A percentile compares a stretch with the other conserved stretches of the same genome.
Evolutionary conservation across 2,329 filamentous ascomycete species (phyloP).

Genomic region (Paecilomyces formosus): DNA sequence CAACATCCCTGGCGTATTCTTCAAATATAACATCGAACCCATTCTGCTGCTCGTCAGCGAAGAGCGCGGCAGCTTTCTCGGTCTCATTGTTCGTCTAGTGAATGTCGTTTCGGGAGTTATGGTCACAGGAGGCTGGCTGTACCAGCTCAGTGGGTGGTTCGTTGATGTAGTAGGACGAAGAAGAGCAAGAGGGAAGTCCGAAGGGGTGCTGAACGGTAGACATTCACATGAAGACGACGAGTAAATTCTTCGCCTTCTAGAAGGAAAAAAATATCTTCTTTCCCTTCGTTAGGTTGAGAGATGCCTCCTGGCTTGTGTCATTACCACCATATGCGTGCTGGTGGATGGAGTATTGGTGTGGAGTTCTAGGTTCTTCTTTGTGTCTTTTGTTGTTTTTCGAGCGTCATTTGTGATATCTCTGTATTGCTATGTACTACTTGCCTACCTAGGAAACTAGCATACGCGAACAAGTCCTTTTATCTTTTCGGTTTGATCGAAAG

Average conservation of each 20-base stretch:
- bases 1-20: slow-evolving; percentile 79
- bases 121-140: slow-evolving; percentile 90
- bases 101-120: slow-evolving; percentile 88
- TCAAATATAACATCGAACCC: slow-evolving; percentile 99
- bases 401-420: neutral
- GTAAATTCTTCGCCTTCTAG: neutral
- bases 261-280: no score
- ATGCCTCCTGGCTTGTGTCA: neutral
- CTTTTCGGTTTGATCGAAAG: neutral
- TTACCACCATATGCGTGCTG: neutral
- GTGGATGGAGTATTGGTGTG: neutral
- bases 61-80: slow-evolving; percentile 65
- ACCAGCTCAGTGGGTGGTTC: slow-evolving; percentile 73
- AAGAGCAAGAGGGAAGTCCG: slow-evolving; percentile 24
- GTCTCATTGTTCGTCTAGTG: slow-evolving; percentile 71
- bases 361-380: neutral
- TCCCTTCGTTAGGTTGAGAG: neutral
- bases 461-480: neutral
- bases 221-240: slow-evolving; percentile 22
- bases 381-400: neutral
- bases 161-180: slow-evolving; percentile 42
- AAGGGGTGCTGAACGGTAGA: slow-evolving; percentile 44
- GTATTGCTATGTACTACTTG: neutral
- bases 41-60: slow-evolving; percentile 82
- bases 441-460: neutral